Evolutionary conservation across 2,329 filamentous ascomycete species (phyloP).

Genomic region (Knufia fluminis): DNA sequence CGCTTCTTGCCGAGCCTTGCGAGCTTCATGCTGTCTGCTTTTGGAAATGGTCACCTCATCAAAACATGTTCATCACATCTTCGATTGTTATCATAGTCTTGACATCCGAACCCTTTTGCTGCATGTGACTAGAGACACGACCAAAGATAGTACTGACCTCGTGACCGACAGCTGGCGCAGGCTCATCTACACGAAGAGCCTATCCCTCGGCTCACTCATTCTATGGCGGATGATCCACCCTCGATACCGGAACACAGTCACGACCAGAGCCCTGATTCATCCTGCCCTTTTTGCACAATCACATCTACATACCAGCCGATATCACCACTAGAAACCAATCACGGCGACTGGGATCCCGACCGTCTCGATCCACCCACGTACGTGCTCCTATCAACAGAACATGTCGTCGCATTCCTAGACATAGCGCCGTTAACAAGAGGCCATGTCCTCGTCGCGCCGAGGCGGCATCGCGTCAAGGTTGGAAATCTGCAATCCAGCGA

Average conservation of each 20-base stretch:
- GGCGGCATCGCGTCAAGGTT: slow-evolving; percentile 68
- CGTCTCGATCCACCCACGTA: slow-evolving; percentile 24
- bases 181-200: too few species aligned
- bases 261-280: background rate
- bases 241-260: background rate
- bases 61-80: background rate
- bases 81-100: background rate
- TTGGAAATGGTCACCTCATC: background rate
- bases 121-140: background rate
- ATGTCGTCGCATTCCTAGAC: slow-evolving; percentile 81
- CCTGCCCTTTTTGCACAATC: slow-evolving; percentile 52
- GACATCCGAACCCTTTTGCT: background rate
- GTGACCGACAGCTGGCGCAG: too few species aligned
- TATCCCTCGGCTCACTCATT: background rate
- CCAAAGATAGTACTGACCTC: too few species aligned
- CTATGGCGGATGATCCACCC: background rate
- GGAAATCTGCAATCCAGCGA: slow-evolving; percentile 58
- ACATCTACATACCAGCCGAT: slow-evolving; percentile 40
- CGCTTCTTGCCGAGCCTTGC: background rate
- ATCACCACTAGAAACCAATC: slow-evolving; percentile 18
- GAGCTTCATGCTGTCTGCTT: background rate
- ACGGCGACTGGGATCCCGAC: slow-evolving; percentile 11
- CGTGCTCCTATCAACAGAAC: slow-evolving; percentile 66
- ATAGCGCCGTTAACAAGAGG: slow-evolving; percentile 79
- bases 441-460: slow-evolving; percentile 73